Evolutionary conservation across 2,329 filamentous ascomycete genomes (phyloP), one percentile per base, ranked within the genome.

Genomic region (Ascomycota sp.): DNA sequence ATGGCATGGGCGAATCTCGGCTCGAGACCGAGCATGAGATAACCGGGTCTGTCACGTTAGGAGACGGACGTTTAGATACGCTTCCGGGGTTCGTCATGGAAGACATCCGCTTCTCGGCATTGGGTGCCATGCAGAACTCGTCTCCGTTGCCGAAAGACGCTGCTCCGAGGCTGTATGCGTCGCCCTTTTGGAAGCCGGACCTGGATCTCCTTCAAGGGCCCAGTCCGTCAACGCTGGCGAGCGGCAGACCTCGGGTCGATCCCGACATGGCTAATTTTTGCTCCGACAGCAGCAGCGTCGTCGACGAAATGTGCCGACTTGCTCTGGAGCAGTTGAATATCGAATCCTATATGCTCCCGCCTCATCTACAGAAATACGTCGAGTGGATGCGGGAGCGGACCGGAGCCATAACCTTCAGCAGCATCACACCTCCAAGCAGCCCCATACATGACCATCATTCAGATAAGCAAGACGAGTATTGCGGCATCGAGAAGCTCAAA

Each of bases 181-280:
- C 29, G 9, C n/a, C 24, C 10, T 8, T 20, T 15, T 30, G 29
- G 29, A 30, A 30, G 24, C 19, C 29, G n/a, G 29, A 30, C 11
- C 13, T 30, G 17, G 11, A 12, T 9, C 29, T 30, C 12, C 29
- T 30, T 8, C 19, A 20, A 13, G 17, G 15, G n/a, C 9, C 15
- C 8, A 19, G 23, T 10, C 24, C 21, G 29, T 12, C n/a, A n/a
- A 26, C 9, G 10, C 20, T 30, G 5, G 24, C 23, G 13, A 11
- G 10, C 11, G 22, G 23, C 15, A 19, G 4, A 17, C 9, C 15
- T 15, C 15, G 8, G 15, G 25, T 10, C 25, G 9, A 19, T 8
- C n/a, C n/a, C n/a, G n/a, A n/a, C n/a, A n/a, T n/a, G n/a, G n/a
- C n/a, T n/a, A n/a, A n/a, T n/a, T 30, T 30, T 20, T 26, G 29